Percentiles rank a stretch among this genome's conserved stretches.
Evolutionary conservation across 2,329 filamentous ascomycete genomes (phyloP).

Genomic region (Trichoderma citrinoviride): DNA sequence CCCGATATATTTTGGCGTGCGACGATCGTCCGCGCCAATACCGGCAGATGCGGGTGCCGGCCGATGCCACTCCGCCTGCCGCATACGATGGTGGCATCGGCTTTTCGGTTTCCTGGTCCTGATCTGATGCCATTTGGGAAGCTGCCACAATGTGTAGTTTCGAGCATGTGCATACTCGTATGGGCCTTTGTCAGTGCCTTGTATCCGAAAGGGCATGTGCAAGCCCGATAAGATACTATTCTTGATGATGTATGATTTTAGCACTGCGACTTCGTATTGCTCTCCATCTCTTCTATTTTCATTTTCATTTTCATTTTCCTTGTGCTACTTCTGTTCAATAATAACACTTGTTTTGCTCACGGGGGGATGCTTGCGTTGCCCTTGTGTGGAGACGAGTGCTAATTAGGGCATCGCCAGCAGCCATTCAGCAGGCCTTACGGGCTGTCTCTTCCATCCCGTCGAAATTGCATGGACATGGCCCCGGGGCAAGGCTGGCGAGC

Average conservation of each 20-base stretch:
- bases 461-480: neutral
- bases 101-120: too few species aligned
- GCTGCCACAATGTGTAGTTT: too few species aligned
- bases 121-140: too few species aligned
- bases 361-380: neutral
- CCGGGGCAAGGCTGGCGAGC: neutral
- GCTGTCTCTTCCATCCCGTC: neutral
- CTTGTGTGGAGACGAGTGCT: neutral
- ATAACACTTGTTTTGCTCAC: too few species aligned
- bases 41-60: conserved; percentile 21
- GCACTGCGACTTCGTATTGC: conserved; percentile 15
- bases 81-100: conserved; percentile 17
- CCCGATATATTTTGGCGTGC: conserved; percentile 15
- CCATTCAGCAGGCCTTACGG: conserved; percentile 2
- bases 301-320: too few species aligned
- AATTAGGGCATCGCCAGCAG: neutral
- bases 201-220: too few species aligned
- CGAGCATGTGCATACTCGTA: too few species aligned
- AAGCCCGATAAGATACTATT: too few species aligned
- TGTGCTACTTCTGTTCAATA: too few species aligned
- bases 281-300: neutral
- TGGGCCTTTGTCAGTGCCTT: neutral
- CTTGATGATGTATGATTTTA: conserved; percentile 3
- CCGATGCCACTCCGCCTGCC: conserved; percentile 9
- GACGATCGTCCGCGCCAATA: conserved; percentile 18